These are phyloP conservation scores for Lachancea quebecensis DNA, from an alignment of 805 yeast genomes.

Conservation along the genomic window DNA sequence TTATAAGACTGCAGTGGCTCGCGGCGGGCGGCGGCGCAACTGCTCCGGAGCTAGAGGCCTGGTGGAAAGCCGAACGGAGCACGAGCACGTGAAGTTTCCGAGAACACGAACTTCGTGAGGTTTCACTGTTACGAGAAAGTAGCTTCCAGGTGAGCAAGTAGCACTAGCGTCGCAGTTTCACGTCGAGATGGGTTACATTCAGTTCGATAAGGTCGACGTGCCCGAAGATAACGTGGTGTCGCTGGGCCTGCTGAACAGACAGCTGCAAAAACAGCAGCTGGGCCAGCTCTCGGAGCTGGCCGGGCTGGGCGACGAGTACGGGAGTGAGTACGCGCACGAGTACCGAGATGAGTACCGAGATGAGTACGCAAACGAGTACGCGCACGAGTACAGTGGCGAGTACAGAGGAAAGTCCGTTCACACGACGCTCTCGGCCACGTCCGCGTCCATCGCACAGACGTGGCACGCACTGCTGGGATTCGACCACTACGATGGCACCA, in stretches of 20 bases:
- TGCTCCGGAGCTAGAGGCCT: no score
- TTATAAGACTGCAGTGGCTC: no score
- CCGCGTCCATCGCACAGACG: slow-evolving; percentile 2
- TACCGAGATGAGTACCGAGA: no score
- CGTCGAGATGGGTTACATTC: slow-evolving; percentile 10
- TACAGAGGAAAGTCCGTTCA: not conserved
- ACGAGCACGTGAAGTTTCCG: no score
- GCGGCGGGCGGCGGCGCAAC: no score
- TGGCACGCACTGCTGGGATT: slow-evolving; percentile 2
- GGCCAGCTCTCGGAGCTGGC: not conserved
- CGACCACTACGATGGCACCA: not conserved
- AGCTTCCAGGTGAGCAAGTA: not conserved
- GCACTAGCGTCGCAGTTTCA: not conserved
- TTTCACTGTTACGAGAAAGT: not conserved
- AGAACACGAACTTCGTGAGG: no score
- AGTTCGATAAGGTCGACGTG: slow-evolving; percentile 10
- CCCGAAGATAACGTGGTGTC: slow-evolving; percentile 10
- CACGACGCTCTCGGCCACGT: slow-evolving; percentile 5
- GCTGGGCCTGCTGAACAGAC: slow-evolving; percentile 8
- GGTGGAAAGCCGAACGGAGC: no score
- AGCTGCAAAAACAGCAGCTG: slow-evolving; percentile 4
- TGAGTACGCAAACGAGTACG: no score
- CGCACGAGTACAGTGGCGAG: not conserved
- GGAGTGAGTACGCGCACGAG: not conserved
- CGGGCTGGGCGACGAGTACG: not conserved